Base-by-base conservation (phyloP, 208 protist species). In the Jaenimonas drosophilae region DNA sequence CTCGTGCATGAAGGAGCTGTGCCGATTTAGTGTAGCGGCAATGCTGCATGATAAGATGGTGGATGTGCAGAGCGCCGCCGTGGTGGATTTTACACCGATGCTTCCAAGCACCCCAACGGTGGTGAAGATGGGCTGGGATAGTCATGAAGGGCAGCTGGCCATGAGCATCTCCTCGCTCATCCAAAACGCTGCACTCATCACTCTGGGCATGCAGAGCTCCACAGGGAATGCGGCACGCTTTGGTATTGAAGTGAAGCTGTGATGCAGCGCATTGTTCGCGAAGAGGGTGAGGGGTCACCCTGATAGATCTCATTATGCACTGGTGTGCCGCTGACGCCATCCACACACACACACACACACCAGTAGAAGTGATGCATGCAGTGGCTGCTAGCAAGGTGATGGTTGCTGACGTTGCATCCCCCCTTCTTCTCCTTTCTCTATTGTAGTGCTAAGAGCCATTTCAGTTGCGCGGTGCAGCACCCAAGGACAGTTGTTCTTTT, bases 101-200 rank as follows among this genome's bases (percentile, higher is more conserved):
- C 61, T 73, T 45, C 59, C 59, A 9, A 42, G 42, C 12, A 77
- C 61, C 38, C 81, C 76, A n/a, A 81, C 76, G 6, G 38, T 79
- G 46, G 27, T 90, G 36, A 69, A 71, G 50, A 16, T 90, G 11
- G 81, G 81, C 16, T 76, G 69, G 49, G 86, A 85, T 47, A 84
- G n/a, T n/a, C n/a, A 81, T 40, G 47, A 64, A 6, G 65, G 76
- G 5, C 62, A 70, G 30, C 30, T 83, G 12, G 76, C 72, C 0
- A 34, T 71, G 3, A 70, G 72, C 31, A 64, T 90, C n/a, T 66
- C 70, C 11, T 79, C 76, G 47, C 60, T 81, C 40, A 65, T 90
- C 24, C 67, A 76, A 49, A 58, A 70, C 11, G 71, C 51, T 7
- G 33, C 84, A 2, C 59, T 53, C 2, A 42, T 81, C 7, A 86